Base-by-base conservation (phyloP, 352 stramenopile species). In the Phytopythium vexans region DNA sequence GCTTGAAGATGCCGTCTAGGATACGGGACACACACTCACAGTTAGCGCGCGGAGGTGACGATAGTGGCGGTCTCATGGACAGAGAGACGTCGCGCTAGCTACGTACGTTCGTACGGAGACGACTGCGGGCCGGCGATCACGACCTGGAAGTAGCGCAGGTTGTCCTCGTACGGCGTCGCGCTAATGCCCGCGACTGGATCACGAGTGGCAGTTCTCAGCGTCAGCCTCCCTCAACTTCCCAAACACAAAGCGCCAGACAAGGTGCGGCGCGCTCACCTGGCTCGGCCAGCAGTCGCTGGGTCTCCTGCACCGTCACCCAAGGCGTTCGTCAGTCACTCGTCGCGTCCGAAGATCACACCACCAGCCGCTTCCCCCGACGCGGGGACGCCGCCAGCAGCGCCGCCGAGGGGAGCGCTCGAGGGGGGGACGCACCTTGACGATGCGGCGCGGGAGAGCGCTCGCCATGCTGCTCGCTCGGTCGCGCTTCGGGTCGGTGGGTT, bases 81-180 rank as follows among this genome's bases (percentile, higher is more conserved):
- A n/a, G n/a, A n/a, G n/a, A n/a, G n/a, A 14, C 8, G 44, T 7
- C 27, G 41, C 15, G 5, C 33, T 15, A 66, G 15, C 31, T 37
- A 84, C 83, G 62, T 67, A 94, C 89, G 85, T 71, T 98, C 92
- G 63, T 99, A 99, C 2, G 95, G 94, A 33, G 94, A 98, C 60
- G 97, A 94, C 52, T 91, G 74, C 34, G 97, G 96, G n/a, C 97
- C 97, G 52, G 96, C 91, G 63, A 99, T 98, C 39, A 97, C 91
- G 35, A 99, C 97, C 51, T 97, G 93, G 72, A 99, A 99, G 74
- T 99, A 98, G 49, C 97, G 88, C 8, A 98, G 77, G 72, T 99
- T 99, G 74, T 99, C 96, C 62, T 97, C 82, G 67, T 98, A 99
- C 27, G 96, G 96, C 41, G 89, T 98, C 36, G 96, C 96, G 54